phyloP scores from a whole-genome alignment of 768 basidiomycete species.

The Trametopsis cervina region DNA sequence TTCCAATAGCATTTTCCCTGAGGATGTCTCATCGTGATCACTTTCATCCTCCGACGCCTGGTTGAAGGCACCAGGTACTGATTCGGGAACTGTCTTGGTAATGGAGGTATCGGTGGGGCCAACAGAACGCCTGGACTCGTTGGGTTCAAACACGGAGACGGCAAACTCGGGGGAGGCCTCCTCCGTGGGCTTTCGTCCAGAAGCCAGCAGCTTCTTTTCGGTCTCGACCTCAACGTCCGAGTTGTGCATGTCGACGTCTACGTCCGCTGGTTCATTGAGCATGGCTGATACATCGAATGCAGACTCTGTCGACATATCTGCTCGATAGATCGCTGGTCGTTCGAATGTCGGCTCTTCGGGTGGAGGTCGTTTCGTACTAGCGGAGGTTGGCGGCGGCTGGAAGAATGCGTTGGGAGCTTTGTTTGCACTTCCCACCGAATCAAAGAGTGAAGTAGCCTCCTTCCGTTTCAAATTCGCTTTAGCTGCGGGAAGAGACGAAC shows the following conservation, averaged over 20 bases:
- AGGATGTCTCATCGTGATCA: constrained; percentile 6
- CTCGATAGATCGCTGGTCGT: constrained; percentile 1
- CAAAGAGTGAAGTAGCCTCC: constrained; percentile 29
- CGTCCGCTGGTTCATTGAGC: not conserved
- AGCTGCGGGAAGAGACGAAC: not conserved
- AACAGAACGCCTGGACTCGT: not conserved
- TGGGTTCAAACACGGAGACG: constrained; percentile 25
- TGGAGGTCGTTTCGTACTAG: constrained; percentile 13
- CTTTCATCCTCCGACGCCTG: not conserved
- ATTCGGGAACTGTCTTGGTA: not conserved
- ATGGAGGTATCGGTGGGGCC: constrained; percentile 5
- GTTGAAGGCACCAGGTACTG: constrained; percentile 5
- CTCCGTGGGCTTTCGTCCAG: constrained; percentile 10
- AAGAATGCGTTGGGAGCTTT: constrained; percentile 62
- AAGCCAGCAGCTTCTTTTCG: not conserved
- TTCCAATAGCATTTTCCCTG: not conserved
- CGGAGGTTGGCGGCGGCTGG: constrained; percentile 30
- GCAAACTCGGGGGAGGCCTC: constrained; percentile 16
- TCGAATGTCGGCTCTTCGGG: constrained; percentile 1
- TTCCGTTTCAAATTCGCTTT: constrained; percentile 11
- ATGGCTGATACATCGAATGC: constrained; percentile 3
- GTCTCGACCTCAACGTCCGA: not conserved
- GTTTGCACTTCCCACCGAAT: constrained; percentile 41
- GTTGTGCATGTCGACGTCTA: constrained; percentile 6
- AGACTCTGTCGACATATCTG: constrained; percentile 5